Evolutionary conservation across 2,329 filamentous ascomycete species (phyloP), one percentile per base, ranked within the genome.

Genomic region (Monilinia polystroma): DNA sequence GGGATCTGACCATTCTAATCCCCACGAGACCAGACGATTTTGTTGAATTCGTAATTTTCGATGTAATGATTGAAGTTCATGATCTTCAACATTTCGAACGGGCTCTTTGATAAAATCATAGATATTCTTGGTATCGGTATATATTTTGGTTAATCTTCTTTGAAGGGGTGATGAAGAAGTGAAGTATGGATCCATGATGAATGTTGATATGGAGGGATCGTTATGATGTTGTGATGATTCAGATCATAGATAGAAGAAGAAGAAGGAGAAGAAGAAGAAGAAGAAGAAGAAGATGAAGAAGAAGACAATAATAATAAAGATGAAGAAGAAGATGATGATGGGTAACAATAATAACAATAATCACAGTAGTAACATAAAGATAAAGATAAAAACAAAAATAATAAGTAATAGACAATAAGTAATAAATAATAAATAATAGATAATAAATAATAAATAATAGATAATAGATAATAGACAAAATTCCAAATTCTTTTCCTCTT

Each of bases 51-150:
- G 85, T 70, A 92, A 85, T 76, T 91, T 92, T 70, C 90, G 87
- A 76, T 93, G 89, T 43, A 93, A 80, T 20, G 85, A 83, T 73
- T 88, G 87, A 75, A 91, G 85, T 70, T 92, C 89, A 32, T 90
- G 89, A 75, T 88, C 83, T 74, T 89, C 81, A 73, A 84, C 80
- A 75, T 86, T 86, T 77, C 83, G 87, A 70, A 83, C 83, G 64
- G 85, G 84, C 75, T 85, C 85, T 76, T 85, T 88, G 75, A 91
- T 87, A 71, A 90, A 90, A 76, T 91, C 88, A 75, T 86, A 90
- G 35, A 88, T 91, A 72, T 87, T 90, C 76, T 93, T 93, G 67
- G 90, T 92, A 79, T 93, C 90, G 72, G 90, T 90, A 77, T 93
- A 93, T 67, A 93, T 85, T 73, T 90, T 83, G 71, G 87, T 90